Evolutionary conservation across 208 protist genomes (phyloP).

Genomic region (Leishmania mexicana): DNA sequence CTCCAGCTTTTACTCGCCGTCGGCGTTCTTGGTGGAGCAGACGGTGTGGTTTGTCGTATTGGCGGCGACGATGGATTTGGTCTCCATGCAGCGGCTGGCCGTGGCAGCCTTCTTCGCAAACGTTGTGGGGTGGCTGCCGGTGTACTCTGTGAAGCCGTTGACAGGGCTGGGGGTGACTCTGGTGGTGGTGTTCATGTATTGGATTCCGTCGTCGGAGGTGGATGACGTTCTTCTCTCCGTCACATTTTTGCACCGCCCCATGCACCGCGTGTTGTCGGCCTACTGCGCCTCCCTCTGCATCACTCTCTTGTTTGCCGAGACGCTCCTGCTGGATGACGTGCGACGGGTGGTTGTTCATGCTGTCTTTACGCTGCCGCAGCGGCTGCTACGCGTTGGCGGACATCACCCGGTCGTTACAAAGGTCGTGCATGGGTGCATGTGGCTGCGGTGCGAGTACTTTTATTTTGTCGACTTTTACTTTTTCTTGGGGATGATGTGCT

Average conservation of each 20-base stretch:
- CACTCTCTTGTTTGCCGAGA: conserved; percentile 40
- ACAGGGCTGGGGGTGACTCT: conserved; percentile 8
- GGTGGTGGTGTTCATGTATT: conserved; percentile 26
- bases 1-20: conserved; percentile 37
- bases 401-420: conserved; percentile 1
- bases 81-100: conserved; percentile 33
- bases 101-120: conserved; percentile 29
- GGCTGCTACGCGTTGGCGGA: conserved; percentile 21
- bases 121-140: conserved; percentile 23
- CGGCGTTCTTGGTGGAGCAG: conserved; percentile 44
- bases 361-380: conserved; percentile 27
- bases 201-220: conserved; percentile 25
- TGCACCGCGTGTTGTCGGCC: conserved; percentile 26
- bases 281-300: conserved; percentile 44
- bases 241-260: background rate
- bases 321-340: conserved; percentile 26
- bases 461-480: conserved; percentile 65
- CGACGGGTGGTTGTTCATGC: conserved; percentile 25
- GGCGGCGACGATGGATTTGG: conserved; percentile 12
- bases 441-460: conserved; percentile 35
- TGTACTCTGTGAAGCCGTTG: conserved; percentile 24
- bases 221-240: conserved; percentile 21
- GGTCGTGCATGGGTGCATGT: background rate
- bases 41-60: conserved; percentile 32
- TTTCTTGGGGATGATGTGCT: conserved; percentile 47